Conservation (phyloP, 2,329 filamentous ascomycete genomes). For the Clarireedia hainanense region DNA sequence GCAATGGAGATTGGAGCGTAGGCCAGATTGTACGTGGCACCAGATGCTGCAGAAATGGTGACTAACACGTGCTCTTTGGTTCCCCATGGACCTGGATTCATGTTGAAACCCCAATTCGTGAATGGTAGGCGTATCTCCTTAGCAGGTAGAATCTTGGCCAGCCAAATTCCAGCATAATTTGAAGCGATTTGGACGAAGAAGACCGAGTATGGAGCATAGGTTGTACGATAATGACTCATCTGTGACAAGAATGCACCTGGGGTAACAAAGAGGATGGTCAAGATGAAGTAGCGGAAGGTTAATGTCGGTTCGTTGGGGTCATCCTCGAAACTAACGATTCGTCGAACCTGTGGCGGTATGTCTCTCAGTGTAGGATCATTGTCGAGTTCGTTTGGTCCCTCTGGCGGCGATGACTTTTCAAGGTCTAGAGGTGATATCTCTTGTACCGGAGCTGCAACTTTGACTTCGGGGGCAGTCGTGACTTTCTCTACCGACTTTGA, state of each 20-base stretch:
- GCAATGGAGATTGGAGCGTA: constrained; percentile 46
- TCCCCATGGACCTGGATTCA: constrained; percentile 27
- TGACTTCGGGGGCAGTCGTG: neutral
- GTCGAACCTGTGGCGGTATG: constrained; percentile 47
- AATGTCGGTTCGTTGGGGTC: constrained; percentile 47
- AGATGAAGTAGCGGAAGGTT: constrained; percentile 52
- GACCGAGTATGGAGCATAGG: constrained; percentile 44
- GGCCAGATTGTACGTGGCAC: constrained; percentile 43
- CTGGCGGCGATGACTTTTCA: constrained; percentile 1
- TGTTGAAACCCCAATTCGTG: constrained; percentile 34
- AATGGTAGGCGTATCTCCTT: constrained; percentile 37
- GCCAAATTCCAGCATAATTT: constrained; percentile 38
- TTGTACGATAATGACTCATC: constrained; percentile 49
- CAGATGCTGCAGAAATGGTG: constrained; percentile 42
- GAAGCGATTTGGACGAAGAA: constrained; percentile 52
- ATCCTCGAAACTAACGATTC: constrained; percentile 49
- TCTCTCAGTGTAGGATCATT: constrained; percentile 44
- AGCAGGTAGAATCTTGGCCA: constrained; percentile 37
- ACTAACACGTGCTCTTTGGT: constrained; percentile 27
- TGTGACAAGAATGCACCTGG: constrained; percentile 51
- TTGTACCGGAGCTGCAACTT: constrained; percentile 22
- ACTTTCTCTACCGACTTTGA: neutral
- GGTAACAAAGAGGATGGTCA: constrained; percentile 46
- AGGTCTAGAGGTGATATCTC: constrained; percentile 30
- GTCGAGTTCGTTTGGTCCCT: constrained; percentile 24